These are phyloP conservation scores for Candida piceae DNA, from an alignment of 805 yeast genomes.

Conservation along the genomic window DNA sequence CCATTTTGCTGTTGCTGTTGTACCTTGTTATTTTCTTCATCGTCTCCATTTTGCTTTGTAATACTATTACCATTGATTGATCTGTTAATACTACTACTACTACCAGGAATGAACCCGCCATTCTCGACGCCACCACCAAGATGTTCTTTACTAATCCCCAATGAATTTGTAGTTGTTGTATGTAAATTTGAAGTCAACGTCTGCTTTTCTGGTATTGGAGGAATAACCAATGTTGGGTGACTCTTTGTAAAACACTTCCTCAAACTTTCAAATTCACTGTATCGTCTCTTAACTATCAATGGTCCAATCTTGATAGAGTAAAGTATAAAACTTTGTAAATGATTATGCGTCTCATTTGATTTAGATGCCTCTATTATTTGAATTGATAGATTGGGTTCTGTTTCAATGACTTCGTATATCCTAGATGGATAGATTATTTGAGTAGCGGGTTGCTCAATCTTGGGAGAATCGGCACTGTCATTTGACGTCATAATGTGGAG, in stretches of 20 bases:
- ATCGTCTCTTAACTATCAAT: constrained; percentile 69
- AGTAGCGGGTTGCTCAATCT: too few species aligned
- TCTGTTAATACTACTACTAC: constrained; percentile 11
- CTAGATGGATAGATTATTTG: constrained; percentile 20
- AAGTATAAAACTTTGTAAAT: constrained; percentile 53
- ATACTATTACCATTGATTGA: constrained; percentile 7
- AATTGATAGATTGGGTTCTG: constrained; percentile 12
- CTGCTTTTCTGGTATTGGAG: constrained; percentile 91
- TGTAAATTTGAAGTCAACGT: constrained; percentile 38
- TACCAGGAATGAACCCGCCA: background rate
- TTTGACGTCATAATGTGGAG: too few species aligned
- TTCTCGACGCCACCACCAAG: background rate
- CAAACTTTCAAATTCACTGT: constrained; percentile 86
- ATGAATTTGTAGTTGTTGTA: constrained; percentile 26
- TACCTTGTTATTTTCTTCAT: too few species aligned
- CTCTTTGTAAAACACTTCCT: constrained; percentile 64
- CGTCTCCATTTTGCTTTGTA: too few species aligned
- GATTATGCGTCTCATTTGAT: constrained; percentile 65
- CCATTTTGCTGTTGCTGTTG: constrained; percentile 1
- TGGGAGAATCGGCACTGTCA: too few species aligned
- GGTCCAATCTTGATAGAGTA: constrained; percentile 70
- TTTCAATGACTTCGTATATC: constrained; percentile 19
- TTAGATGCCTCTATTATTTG: constrained; percentile 77
- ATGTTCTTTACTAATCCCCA: constrained; percentile 15
- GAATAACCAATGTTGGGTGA: constrained; percentile 78